These are phyloP conservation scores for Globisporangium camurandrum DNA, from an alignment of 352 stramenopile genomes.

Conservation along the genomic window DNA sequence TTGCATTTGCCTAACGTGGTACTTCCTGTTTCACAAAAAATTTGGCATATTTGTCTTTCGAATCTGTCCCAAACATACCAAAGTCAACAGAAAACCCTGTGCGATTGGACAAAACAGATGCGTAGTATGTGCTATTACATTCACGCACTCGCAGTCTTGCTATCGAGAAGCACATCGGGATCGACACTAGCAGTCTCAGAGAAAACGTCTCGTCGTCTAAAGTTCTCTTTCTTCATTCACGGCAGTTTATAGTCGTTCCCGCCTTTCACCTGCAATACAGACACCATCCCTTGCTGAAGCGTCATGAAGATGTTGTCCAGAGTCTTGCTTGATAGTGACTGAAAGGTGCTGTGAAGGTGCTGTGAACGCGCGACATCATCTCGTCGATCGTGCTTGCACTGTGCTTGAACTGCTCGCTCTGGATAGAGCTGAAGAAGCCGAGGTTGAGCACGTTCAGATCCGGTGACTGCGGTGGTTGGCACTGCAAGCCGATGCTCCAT, in stretches of 20 bases:
- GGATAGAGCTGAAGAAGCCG: conserved; percentile 4
- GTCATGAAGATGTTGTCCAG: conserved; percentile 2
- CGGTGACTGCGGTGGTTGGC: conserved; percentile 2
- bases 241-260: conserved; percentile 2
- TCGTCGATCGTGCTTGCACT: conserved; percentile 1
- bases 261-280: conserved; percentile 5
- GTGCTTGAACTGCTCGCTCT: conserved; percentile 6
- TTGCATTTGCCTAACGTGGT: neutral
- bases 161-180: conserved; percentile 1
- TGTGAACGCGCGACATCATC: conserved; percentile 3
- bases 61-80: conserved; percentile 7
- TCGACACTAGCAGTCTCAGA: conserved; percentile 4
- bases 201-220: conserved; percentile 3
- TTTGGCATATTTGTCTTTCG: conserved; percentile 5
- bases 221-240: conserved; percentile 2
- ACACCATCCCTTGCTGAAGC: conserved; percentile 2
- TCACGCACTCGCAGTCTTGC: conserved; percentile 3
- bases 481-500: conserved; percentile 3
- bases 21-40: conserved; percentile 5
- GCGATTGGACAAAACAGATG: conserved; percentile 7
- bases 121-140: conserved; percentile 5
- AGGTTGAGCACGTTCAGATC: conserved; percentile 3
- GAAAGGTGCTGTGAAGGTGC: neutral
- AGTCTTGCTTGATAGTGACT: conserved; percentile 2
- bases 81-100: conserved; percentile 5